Conservation (phyloP, 2,329 filamentous ascomycete genomes). For the Aspergillus versicolor region DNA sequence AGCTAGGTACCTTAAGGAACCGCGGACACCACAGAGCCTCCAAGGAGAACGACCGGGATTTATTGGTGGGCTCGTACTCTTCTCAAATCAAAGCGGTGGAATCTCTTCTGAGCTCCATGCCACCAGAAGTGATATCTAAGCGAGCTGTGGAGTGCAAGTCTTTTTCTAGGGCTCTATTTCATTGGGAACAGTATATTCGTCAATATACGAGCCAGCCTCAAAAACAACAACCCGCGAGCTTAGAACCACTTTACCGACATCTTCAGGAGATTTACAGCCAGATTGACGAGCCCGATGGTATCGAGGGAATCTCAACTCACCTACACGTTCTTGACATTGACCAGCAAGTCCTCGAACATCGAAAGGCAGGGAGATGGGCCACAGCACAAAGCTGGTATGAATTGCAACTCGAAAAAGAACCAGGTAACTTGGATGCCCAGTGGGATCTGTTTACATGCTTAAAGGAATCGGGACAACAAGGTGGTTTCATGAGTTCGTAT, state of each 20-base stretch:
- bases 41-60: conserved; percentile 28
- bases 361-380: conserved; percentile 89
- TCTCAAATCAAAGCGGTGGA: conserved; percentile 65
- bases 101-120: conserved; percentile 66
- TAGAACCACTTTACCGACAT: conserved; percentile 67
- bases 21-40: conserved; percentile 29
- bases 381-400: conserved; percentile 98
- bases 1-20: conserved; percentile 33
- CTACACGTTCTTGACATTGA: conserved; percentile 85
- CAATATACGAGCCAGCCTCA: conserved; percentile 48
- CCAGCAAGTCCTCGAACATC: conserved; percentile 88
- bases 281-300: conserved; percentile 95
- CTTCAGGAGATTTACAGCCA: conserved; percentile 94
- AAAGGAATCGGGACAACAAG: conserved; percentile 92
- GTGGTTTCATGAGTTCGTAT: conserved; percentile 47
- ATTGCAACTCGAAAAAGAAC: conserved; percentile 76
- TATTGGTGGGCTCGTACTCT: conserved; percentile 32
- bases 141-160: conserved; percentile 92
- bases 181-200: conserved; percentile 88
- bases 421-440: conserved; percentile 74
- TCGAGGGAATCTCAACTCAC: conserved; percentile 90
- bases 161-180: conserved; percentile 86
- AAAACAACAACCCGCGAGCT: conserved; percentile 52
- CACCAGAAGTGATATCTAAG: conserved; percentile 71
- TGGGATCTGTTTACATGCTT: conserved; percentile 82